Percentiles rank a stretch among this genome's conserved stretches.
phyloP scores from a whole-genome alignment of 305 asterid genomes.

The Fraxinus nigra region DNA sequence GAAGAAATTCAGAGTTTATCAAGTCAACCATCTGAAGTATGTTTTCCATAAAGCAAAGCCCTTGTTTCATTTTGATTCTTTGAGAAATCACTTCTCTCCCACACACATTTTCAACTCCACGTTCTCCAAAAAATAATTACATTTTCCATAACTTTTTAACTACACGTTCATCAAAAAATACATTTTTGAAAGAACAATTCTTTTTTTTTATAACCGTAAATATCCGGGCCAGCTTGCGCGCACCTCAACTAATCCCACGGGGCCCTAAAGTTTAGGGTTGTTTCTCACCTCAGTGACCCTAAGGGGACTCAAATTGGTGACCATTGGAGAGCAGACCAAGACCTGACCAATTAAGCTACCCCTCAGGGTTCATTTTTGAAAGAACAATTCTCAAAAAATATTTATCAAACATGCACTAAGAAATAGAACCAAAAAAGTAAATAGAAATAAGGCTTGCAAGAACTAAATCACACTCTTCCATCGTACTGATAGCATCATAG shows the following conservation, averaged over 20 bases:
- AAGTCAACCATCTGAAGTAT: background rate
- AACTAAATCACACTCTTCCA: background rate
- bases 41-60: background rate
- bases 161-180: background rate
- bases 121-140: background rate
- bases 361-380: too few relatives aligned
- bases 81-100: background rate
- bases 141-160: background rate
- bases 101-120: background rate
- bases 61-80: background rate
- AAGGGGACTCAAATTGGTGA: too few relatives aligned
- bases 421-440: background rate
- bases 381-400: background rate
- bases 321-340: too few relatives aligned
- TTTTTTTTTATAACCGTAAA: too few relatives aligned
- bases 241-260: too few relatives aligned
- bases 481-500: background rate
- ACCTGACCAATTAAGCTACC: too few relatives aligned
- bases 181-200: background rate
- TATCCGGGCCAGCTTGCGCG: too few relatives aligned
- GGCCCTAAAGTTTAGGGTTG: too few relatives aligned
- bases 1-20: background rate
- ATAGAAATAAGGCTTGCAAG: background rate
- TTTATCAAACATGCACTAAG: background rate
- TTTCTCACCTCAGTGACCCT: too few relatives aligned